Conservation (phyloP, 805 yeast genomes). For the Candida schatavii region DNA sequence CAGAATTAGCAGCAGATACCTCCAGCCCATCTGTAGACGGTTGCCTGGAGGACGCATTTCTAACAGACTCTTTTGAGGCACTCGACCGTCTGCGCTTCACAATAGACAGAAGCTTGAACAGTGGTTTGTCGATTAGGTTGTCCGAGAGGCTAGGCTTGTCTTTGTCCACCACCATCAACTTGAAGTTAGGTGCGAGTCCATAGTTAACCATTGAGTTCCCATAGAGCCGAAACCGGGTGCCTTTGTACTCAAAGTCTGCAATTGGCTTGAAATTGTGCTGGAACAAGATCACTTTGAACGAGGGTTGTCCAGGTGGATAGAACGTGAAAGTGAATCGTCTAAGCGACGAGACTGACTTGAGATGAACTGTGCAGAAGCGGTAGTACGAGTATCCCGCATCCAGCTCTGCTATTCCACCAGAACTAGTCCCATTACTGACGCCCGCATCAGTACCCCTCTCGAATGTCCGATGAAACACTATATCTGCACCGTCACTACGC, state of each 20-base stretch:
- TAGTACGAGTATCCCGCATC: background rate
- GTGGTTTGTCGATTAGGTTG: constrained; percentile 26
- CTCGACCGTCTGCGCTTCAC: constrained; percentile 10
- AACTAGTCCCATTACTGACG: too few species aligned
- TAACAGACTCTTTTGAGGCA: background rate
- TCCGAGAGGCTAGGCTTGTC: constrained; percentile 37
- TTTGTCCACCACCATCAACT: constrained; percentile 31
- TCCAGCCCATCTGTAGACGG: background rate
- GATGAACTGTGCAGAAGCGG: constrained; percentile 29
- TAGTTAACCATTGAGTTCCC: constrained; percentile 35
- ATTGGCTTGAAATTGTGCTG: constrained; percentile 36
- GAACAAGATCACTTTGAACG: constrained; percentile 28
- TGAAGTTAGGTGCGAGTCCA: constrained; percentile 32
- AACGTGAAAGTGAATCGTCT: constrained; percentile 30
- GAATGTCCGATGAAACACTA: constrained; percentile 27
- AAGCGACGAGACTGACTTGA: constrained; percentile 24
- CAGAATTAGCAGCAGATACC: background rate
- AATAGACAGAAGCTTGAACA: constrained; percentile 20
- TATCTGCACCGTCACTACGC: constrained; percentile 32
- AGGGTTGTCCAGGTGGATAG: constrained; percentile 12
- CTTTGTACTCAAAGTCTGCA: constrained; percentile 36
- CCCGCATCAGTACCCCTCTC: constrained; percentile 24
- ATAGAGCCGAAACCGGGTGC: constrained; percentile 35
- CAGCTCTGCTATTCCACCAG: too few species aligned
- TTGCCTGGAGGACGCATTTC: background rate